Base-by-base conservation (phyloP, 1,284 basidiomycete species). In the Malassezia arunalokei region DNA sequence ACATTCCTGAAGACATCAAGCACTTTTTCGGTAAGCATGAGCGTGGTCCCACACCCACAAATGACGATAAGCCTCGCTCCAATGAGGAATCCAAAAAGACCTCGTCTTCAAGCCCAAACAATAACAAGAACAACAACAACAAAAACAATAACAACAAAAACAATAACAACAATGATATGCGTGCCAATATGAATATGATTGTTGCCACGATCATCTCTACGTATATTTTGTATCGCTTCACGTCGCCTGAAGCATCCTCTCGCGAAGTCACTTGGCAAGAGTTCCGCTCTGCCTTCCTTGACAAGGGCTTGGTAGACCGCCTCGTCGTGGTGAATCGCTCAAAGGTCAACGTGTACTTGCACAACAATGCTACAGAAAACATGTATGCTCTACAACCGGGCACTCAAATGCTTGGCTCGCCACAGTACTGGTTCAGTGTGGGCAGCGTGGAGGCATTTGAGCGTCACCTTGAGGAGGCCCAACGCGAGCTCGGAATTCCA, bases 201-300 rank as follows among this genome's bases (percentile, higher is more conserved):
- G 50, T 73, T 35, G 62, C 61, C 35, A 64, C 67, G 30, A 58
- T 68, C 42, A 78, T 82, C 47, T 79, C 83, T 35, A 81, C 86
- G 58, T 84, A 86, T 65, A 78, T 82, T 8, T 77, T 85, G 62
- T 82, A 82, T 37, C 80, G 79, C 51, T 77, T 82, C 33, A 79
- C 77, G 15, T 75, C 78, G 0, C 76, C 81, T 0, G 78, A 78
- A 41, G 51, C 63, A 6, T 58, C 60, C 15, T 81, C 85, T 5
- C 82, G 85, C 59, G 91, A 96, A 76, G 94, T 96, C 62, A 95
- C 91, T 60, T 96, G 91, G 90, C 91, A 95, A 76, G 91, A 95
- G 74, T 96, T 96, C 78, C 83, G 90, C 56, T 91, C 87, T 46
- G 86, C 86, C 17, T 87, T 95, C 76, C 83, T 96, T 46, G 87